Conservation (phyloP, 768 basidiomycete genomes). For the Xerocomellus intermedius region DNA sequence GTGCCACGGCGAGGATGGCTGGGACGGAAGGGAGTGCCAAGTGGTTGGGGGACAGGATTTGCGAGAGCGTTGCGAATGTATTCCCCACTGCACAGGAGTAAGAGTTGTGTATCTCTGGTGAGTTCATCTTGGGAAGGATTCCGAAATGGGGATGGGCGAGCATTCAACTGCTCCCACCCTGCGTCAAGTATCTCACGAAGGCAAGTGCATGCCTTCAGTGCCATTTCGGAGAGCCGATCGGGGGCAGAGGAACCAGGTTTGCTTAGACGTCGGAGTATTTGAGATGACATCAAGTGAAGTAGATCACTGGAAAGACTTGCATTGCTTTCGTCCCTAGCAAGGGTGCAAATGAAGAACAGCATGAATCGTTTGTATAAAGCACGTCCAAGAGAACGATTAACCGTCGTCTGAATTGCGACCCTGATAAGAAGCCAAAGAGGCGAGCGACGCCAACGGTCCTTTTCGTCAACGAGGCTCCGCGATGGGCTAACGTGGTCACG, state of each 20-base stretch:
- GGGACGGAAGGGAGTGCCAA: background rate
- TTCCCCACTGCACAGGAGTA: background rate
- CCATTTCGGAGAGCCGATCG: background rate
- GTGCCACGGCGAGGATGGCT: slow-evolving; percentile 1
- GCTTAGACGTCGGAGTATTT: slow-evolving; percentile 15
- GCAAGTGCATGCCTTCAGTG: background rate
- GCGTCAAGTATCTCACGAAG: background rate
- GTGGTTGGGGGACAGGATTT: no score
- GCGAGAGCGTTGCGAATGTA: background rate
- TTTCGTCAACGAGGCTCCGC: no score
- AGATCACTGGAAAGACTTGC: slow-evolving; percentile 16
- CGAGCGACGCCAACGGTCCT: slow-evolving; percentile 23
- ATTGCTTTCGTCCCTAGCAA: slow-evolving; percentile 20
- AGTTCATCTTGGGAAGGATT: background rate
- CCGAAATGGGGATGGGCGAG: background rate
- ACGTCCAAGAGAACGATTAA: slow-evolving; percentile 7
- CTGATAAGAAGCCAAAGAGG: slow-evolving; percentile 35
- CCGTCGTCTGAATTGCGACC: slow-evolving; percentile 28
- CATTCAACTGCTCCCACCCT: background rate
- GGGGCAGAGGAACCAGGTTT: slow-evolving; percentile 8
- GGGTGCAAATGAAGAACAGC: slow-evolving; percentile 36
- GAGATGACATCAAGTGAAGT: slow-evolving; percentile 24
- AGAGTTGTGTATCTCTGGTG: background rate
- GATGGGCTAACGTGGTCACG: slow-evolving; percentile 24
- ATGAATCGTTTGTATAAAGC: slow-evolving; percentile 47